phyloP scores from a whole-genome alignment of 2,329 filamentous ascomycete species.

The Thermothelomyces thermophilus region DNA sequence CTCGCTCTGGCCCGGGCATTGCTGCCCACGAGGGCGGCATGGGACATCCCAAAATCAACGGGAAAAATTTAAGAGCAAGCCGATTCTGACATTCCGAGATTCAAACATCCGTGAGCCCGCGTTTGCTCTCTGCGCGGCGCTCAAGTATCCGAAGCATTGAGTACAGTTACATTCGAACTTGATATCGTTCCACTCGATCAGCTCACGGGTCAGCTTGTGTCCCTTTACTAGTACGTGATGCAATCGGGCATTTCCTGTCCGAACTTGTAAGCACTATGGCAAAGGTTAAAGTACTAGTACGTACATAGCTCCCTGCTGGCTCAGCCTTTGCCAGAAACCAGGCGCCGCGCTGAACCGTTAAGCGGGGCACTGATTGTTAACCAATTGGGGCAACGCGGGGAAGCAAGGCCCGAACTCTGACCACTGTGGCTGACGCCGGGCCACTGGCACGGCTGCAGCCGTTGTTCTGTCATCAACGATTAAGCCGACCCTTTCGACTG shows the following conservation, averaged over 20 bases:
- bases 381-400: conserved; percentile 9
- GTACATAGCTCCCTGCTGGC: not conserved
- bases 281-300: no score
- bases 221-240: no score
- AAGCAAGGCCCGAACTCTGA: not conserved
- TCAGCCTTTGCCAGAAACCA: conserved; percentile 6
- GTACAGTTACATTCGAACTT: no score
- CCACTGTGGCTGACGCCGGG: conserved; percentile 5
- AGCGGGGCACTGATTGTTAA: not conserved
- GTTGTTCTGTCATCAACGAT: conserved; percentile 8
- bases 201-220: no score
- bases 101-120: no score
- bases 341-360: not conserved
- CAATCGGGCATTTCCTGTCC: no score
- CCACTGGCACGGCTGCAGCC: not conserved
- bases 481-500: conserved; percentile 5
- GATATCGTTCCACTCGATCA: no score
- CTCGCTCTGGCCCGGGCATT: not conserved
- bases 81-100: not conserved
- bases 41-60: conserved; percentile 1
- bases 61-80: conserved; percentile 1
- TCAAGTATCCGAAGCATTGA: no score
- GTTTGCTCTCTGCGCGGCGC: no score
- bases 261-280: no score
- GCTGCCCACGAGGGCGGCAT: not conserved